phyloP scores from a whole-genome alignment of 768 basidiomycete species.

The Leccinum aurantiacum region DNA sequence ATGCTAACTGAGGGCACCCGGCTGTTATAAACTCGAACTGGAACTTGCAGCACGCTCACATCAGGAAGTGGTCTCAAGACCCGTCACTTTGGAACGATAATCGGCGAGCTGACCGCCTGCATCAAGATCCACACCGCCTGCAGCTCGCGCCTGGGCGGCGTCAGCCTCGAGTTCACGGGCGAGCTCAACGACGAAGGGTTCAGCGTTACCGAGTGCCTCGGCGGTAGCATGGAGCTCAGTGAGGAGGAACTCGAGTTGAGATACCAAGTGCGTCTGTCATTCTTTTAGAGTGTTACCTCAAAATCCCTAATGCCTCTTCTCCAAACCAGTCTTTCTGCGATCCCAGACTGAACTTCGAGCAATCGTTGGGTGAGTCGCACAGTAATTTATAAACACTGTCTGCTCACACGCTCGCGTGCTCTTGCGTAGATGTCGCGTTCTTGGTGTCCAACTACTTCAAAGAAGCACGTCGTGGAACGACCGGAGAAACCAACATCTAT shows the following conservation, averaged over 20 bases:
- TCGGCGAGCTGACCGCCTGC: conserved; percentile 80
- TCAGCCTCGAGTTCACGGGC: conserved; percentile 91
- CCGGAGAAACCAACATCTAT: conserved; percentile 27
- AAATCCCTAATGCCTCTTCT: background rate
- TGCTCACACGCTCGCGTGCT: background rate
- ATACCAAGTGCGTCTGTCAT: conserved; percentile 62
- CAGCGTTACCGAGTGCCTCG: conserved; percentile 95
- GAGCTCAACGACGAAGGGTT: conserved; percentile 89
- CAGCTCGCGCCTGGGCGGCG: conserved; percentile 75
- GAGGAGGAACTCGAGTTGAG: conserved; percentile 89
- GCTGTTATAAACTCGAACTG: background rate
- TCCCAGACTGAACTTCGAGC: conserved; percentile 91
- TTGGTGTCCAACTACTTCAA: conserved; percentile 80
- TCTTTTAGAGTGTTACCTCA: too few species aligned
- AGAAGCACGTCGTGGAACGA: conserved; percentile 50
- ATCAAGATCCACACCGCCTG: conserved; percentile 76
- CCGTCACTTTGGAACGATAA: conserved; percentile 84
- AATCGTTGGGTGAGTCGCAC: conserved; percentile 74
- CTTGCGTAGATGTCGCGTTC: conserved; percentile 74
- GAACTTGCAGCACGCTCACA: conserved; percentile 66
- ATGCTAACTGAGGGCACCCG: background rate
- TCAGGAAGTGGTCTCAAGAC: conserved; percentile 85
- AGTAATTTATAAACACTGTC: background rate
- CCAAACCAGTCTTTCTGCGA: conserved; percentile 80
- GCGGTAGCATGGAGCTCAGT: conserved; percentile 91